Conservation (phyloP, 345 rosid genomes). For the Euphorbia pulcherrima region DNA sequence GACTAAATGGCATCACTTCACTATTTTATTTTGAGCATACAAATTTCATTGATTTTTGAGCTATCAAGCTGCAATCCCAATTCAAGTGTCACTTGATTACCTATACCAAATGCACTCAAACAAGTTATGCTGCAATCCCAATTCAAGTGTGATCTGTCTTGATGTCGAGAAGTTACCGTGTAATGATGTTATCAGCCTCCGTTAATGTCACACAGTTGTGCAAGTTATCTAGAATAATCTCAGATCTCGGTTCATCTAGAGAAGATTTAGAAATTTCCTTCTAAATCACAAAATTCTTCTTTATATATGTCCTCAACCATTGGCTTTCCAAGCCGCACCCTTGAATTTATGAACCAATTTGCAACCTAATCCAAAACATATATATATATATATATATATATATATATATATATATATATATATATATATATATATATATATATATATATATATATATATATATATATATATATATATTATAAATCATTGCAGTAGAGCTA, state of each 20-base stretch:
- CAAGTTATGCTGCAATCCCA: constrained; percentile 44
- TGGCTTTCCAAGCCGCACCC: constrained; percentile 98
- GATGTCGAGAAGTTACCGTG: constrained; percentile 21
- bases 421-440: too few species aligned
- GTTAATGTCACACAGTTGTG: constrained; percentile 38
- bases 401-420: too few species aligned
- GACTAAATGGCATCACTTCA: too few species aligned
- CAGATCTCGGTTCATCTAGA: constrained; percentile 42
- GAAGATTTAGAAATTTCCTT: constrained; percentile 55
- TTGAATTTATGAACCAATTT: constrained; percentile 90
- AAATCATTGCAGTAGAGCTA: too few species aligned
- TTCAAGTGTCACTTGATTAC: constrained; percentile 61
- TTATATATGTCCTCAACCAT: constrained; percentile 95
- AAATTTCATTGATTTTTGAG: too few species aligned
- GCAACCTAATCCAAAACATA: constrained; percentile 64
- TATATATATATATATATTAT: too few species aligned
- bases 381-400: too few species aligned
- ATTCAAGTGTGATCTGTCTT: constrained; percentile 29
- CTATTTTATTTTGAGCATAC: too few species aligned
- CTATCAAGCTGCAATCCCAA: constrained; percentile 75
- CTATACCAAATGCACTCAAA: constrained; percentile 39
- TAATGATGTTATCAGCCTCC: constrained; percentile 17
- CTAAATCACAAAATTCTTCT: constrained; percentile 71
- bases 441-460: too few species aligned
- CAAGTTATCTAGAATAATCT: constrained; percentile 30